phyloP scores from a whole-genome alignment of 306 rosid species.

The Rosa multiflora region DNA sequence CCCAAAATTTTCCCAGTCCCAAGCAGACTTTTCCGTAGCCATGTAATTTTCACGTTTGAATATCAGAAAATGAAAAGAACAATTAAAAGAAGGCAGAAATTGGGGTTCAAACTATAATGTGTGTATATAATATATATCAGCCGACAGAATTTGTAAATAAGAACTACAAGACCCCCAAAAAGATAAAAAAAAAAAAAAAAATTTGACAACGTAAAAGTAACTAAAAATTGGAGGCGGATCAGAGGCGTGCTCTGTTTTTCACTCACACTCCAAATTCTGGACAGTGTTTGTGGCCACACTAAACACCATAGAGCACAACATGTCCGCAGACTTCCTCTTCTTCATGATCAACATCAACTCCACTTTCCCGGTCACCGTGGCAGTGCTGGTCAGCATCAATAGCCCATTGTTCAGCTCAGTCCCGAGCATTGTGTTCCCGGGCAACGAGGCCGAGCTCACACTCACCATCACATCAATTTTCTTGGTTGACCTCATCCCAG shows the following conservation, averaged over 20 bases:
- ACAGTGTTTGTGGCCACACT: conserved; percentile 4
- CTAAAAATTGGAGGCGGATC: background rate
- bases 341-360: conserved; percentile 26
- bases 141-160: background rate
- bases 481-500: conserved; percentile 20
- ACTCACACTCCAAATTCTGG: conserved; percentile 8
- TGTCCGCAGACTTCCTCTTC: conserved; percentile 22
- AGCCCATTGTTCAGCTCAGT: conserved; percentile 19
- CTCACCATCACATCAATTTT: conserved; percentile 23
- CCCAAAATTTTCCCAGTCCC: background rate
- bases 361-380: conserved; percentile 30
- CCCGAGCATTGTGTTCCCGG: conserved; percentile 11
- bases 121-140: background rate
- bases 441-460: conserved; percentile 18
- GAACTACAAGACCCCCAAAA: background rate
- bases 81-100: background rate
- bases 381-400: conserved; percentile 24
- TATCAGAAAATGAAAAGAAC: background rate
- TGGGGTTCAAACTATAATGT: background rate
- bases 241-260: conserved; percentile 1
- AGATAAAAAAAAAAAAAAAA: background rate
- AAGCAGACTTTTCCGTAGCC: background rate
- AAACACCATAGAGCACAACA: conserved; percentile 31
- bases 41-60: background rate
- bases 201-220: background rate